A percentile compares a stretch with the other conserved stretches of the same genome.
phyloP scores from a whole-genome alignment of 1,284 basidiomycete species.

The Uromyces viciae-fabae region DNA sequence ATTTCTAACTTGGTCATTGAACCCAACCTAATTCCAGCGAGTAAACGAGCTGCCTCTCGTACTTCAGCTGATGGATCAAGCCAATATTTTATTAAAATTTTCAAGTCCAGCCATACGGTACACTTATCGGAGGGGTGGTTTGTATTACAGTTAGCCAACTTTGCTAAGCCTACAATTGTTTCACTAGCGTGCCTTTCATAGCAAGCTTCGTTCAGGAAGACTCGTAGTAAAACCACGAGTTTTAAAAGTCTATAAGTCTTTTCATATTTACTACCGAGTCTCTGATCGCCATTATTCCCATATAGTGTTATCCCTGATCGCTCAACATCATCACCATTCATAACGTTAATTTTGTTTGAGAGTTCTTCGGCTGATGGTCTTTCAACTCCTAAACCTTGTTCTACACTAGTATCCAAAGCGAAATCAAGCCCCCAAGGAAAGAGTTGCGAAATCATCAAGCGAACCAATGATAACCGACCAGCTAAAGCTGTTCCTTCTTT shows the following conservation, averaged over 20 bases:
- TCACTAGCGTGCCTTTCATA: conserved; percentile 34
- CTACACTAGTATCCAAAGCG: conserved; percentile 9
- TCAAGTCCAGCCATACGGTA: conserved; percentile 22
- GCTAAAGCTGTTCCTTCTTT: conserved; percentile 21
- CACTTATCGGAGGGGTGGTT: background rate
- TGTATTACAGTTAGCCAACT: background rate
- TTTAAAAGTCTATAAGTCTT: conserved; percentile 23
- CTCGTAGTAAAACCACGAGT: conserved; percentile 21
- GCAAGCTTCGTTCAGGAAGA: conserved; percentile 31
- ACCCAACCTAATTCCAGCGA: conserved; percentile 18
- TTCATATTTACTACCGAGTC: background rate
- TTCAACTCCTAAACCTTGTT: conserved; percentile 16
- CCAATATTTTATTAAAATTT: conserved; percentile 33
- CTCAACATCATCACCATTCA: conserved; percentile 10
- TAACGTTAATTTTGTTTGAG: conserved; percentile 1
- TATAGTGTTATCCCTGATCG: conserved; percentile 7
- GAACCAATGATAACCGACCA: conserved; percentile 20
- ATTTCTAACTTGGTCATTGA: conserved; percentile 21
- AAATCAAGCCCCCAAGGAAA: conserved; percentile 32
- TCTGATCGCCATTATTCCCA: background rate
- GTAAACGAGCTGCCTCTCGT: conserved; percentile 9
- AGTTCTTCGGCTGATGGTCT: conserved; percentile 14
- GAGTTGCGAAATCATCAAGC: conserved; percentile 18
- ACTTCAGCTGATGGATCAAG: conserved; percentile 35
- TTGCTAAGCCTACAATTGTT: conserved; percentile 21